Conservation (phyloP, 176 grass and related monocot genomes). For the Carex cristatella region DNA sequence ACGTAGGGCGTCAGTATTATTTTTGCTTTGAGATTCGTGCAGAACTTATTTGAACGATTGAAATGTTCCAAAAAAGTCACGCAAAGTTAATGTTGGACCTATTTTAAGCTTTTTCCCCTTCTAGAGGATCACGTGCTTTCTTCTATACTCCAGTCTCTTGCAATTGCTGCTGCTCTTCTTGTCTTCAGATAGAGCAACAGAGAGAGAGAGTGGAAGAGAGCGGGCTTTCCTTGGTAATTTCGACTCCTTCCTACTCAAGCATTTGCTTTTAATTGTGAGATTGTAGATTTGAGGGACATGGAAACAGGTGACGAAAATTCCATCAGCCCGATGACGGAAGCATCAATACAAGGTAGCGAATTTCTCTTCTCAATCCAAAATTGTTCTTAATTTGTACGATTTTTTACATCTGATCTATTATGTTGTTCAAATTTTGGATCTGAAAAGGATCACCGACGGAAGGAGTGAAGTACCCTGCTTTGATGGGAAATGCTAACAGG, state of each 20-base stretch:
- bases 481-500: conserved; percentile 28
- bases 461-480: conserved; percentile 38
- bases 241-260: background rate
- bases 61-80: too few species aligned
- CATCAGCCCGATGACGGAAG: background rate
- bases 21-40: too few species aligned
- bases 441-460: conserved; percentile 40
- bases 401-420: background rate
- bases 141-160: too few species aligned
- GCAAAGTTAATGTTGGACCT: too few species aligned
- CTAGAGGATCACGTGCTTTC: too few species aligned
- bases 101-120: too few species aligned
- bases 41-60: too few species aligned
- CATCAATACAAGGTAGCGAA: conserved; percentile 20
- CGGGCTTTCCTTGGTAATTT: background rate
- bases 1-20: too few species aligned
- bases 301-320: conserved; percentile 32
- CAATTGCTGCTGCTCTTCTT: background rate
- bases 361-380: background rate
- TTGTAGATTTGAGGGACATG: conserved; percentile 37
- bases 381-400: background rate
- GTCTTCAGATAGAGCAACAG: background rate
- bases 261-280: background rate
- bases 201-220: background rate
- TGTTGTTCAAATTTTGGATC: background rate